phyloP scores from a whole-genome alignment of 257 asterid species.

The Cynanchum wilfordii region DNA sequence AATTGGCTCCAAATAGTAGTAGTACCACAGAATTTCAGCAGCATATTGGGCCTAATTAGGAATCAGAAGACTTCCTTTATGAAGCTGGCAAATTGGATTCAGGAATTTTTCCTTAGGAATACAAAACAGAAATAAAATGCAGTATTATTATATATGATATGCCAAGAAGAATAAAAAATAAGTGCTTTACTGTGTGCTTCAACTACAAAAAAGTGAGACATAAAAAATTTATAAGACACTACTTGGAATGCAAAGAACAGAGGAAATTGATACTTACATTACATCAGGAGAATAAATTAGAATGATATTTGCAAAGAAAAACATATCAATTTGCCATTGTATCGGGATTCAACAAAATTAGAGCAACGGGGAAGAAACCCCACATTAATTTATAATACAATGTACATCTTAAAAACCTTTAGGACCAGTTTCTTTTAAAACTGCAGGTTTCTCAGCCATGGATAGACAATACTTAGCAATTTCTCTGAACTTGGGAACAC shows the following conservation, averaged over 20 bases:
- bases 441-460: slow-evolving; percentile 58
- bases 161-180: neutral
- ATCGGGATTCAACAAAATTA: neutral
- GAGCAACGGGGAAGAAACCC: neutral
- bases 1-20: neutral
- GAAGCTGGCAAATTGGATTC: neutral
- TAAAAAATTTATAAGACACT: neutral
- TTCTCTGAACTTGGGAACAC: slow-evolving; percentile 95
- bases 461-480: slow-evolving; percentile 78
- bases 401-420: slow-evolving; percentile 53
- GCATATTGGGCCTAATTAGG: neutral
- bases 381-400: neutral
- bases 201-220: neutral
- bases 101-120: neutral
- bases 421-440: slow-evolving; percentile 41
- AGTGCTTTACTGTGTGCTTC: neutral
- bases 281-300: slow-evolving; percentile 1
- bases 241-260: neutral
- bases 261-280: slow-evolving; percentile 11
- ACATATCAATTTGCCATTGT: neutral
- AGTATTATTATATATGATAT: neutral
- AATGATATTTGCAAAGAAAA: neutral
- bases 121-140: neutral
- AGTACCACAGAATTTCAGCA: neutral
- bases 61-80: neutral